phyloP scores from a whole-genome alignment of 129 eudicot species.

The Ambrosia artemisiifolia region DNA sequence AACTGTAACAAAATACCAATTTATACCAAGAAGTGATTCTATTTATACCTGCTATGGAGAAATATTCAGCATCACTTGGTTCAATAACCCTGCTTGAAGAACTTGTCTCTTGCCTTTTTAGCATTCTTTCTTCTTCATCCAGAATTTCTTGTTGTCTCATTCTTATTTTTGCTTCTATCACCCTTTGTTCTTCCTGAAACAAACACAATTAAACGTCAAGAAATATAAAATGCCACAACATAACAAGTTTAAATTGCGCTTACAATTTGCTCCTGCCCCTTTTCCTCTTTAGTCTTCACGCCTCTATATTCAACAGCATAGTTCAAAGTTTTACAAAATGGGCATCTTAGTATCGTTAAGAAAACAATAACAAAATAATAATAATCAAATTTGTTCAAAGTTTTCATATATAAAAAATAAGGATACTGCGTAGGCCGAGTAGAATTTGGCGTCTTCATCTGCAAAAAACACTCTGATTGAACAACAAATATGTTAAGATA shows the following conservation, averaged over 20 bases:
- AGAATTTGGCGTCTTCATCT: constrained; percentile 98
- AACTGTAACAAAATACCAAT: neutral
- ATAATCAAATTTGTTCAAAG: neutral
- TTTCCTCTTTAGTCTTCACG: constrained; percentile 90
- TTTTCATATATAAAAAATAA: constrained; percentile 4
- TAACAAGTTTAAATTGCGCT: constrained; percentile 16
- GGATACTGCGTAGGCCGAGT: constrained; percentile 97
- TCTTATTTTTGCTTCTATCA: constrained; percentile 98
- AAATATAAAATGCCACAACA: neutral
- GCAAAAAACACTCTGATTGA: constrained; percentile 81
- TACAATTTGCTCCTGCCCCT: constrained; percentile 87
- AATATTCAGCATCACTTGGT: constrained; percentile 41
- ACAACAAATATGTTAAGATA: neutral
- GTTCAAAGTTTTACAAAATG: constrained; percentile 87
- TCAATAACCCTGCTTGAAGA: constrained; percentile 46
- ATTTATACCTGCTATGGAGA: constrained; percentile 54
- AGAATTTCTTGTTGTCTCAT: constrained; percentile 82
- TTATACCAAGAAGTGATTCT: neutral
- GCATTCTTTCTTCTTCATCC: constrained; percentile 69
- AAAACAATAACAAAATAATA: neutral
- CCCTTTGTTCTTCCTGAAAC: constrained; percentile 88
- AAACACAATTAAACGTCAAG: neutral
- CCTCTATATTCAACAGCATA: constrained; percentile 99
- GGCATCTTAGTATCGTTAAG: constrained; percentile 73
- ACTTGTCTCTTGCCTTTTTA: constrained; percentile 43